A percentile compares a stretch with the other conserved stretches of the same genome.
phyloP scores from a whole-genome alignment of 495 filamentous ascomycete species.

The Talaromyces liani region DNA sequence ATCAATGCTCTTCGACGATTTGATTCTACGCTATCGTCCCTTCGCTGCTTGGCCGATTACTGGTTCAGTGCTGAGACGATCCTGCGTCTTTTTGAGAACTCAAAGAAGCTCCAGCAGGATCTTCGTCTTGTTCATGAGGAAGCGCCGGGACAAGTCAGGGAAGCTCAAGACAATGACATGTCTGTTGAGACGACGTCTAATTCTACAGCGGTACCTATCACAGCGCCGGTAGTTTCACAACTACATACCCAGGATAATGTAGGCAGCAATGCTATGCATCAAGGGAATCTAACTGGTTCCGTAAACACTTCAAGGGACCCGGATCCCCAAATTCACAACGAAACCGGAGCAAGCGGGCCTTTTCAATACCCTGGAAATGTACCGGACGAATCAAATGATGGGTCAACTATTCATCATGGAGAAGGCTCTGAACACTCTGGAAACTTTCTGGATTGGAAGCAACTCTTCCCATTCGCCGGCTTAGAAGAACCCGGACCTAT shows the following conservation, averaged over 20 bases:
- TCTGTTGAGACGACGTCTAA: background rate
- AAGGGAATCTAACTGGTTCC: background rate
- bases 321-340: background rate
- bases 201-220: background rate
- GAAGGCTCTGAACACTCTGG: conserved; percentile 29
- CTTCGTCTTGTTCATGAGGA: conserved; percentile 32
- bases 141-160: conserved; percentile 27
- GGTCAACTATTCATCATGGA: background rate
- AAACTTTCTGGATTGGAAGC: conserved; percentile 38
- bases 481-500: conserved; percentile 33
- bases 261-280: background rate
- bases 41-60: conserved; percentile 36
- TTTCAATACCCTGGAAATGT: background rate
- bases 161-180: conserved; percentile 5
- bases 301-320: background rate
- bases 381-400: background rate
- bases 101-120: conserved; percentile 38
- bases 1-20: conserved; percentile 43
- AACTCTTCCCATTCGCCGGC: conserved; percentile 39
- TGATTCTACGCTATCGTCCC: conserved; percentile 37
- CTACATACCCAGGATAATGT: conserved; percentile 12
- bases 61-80: conserved; percentile 42
- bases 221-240: conserved; percentile 11
- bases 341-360: background rate
- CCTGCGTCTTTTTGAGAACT: conserved; percentile 39